Conservation (phyloP, 2,329 filamentous ascomycete species). For the Ophiobolus disseminans region DNA sequence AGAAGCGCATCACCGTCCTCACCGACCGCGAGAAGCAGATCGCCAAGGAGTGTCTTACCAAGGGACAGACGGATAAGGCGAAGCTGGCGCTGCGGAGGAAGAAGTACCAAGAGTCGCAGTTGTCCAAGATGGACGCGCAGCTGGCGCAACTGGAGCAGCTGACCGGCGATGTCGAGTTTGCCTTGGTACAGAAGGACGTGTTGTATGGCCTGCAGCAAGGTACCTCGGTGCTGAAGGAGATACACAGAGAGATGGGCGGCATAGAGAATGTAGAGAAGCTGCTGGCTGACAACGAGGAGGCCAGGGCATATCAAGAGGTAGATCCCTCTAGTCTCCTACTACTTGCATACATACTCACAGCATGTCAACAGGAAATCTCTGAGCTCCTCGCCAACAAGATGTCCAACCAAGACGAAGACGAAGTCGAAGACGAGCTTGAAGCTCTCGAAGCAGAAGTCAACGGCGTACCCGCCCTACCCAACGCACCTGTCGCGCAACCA, state of each 20-base stretch:
- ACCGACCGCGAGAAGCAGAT: constrained; percentile 88
- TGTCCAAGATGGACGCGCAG: constrained; percentile 89
- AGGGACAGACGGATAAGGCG: constrained; percentile 80
- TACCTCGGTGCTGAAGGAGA: constrained; percentile 85
- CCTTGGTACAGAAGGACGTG: constrained; percentile 95
- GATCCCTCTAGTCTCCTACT: constrained; percentile 17
- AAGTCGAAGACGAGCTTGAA: constrained; percentile 94
- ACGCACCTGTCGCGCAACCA: constrained; percentile 46
- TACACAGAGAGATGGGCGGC: constrained; percentile 94
- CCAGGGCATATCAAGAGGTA: constrained; percentile 88
- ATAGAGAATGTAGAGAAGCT: constrained; percentile 93
- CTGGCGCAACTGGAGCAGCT: constrained; percentile 92
- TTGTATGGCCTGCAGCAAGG: constrained; percentile 92
- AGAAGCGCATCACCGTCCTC: constrained; percentile 84
- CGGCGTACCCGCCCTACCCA: constrained; percentile 48
- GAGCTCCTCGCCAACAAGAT: constrained; percentile 88
- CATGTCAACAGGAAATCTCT: constrained; percentile 76
- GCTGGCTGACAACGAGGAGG: constrained; percentile 90
- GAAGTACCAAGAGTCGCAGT: constrained; percentile 93
- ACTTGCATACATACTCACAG: constrained; percentile 10
- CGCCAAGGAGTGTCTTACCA: constrained; percentile 80
- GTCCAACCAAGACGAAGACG: constrained; percentile 94
- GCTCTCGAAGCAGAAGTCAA: constrained; percentile 73
- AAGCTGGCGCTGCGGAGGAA: constrained; percentile 89
- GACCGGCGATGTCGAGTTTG: constrained; percentile 90